Base-by-base conservation (phyloP, 129 eudicot genomes). In the Centrapalus pauciflorus region DNA sequence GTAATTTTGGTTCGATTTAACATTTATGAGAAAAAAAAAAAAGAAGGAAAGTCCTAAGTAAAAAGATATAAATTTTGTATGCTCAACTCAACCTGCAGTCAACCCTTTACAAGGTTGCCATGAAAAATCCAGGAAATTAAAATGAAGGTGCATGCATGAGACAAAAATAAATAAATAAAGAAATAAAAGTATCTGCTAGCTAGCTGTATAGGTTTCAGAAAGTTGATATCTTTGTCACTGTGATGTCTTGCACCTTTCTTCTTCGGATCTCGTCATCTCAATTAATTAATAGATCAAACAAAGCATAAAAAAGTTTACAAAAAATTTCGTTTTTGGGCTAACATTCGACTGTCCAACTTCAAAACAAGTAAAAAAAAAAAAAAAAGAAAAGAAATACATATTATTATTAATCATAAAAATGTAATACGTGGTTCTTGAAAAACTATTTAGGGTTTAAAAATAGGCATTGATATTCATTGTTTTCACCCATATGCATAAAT, bases 181-280 rank as follows among this genome's bases (percentile, higher is more conserved):
- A n/a, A n/a, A n/a, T n/a, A n/a, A n/a, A n/a, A n/a, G n/a, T n/a
- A n/a, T n/a, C n/a, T n/a, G n/a, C n/a, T n/a, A n/a, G n/a, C n/a
- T n/a, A n/a, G n/a, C n/a, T n/a, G n/a, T n/a, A n/a, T n/a, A 64
- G 43, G 51, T 64, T 13, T 64, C 69, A 41, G 5, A 50, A 65
- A 65, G 70, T 30, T 45, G 59, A 66, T 17, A 62, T 38, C 20
- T 62, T 62, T 62, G 68, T 62, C 68, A 48, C 71, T 46, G 19
- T 49, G 32, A 66, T 66, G 72, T 66, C 33, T 66, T 66, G 72
- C 50, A 32, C 72, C 61, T 66, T 66, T 66, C 72, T 50, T 66
- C 48, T 30, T 50, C 72, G 54, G 54, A 48, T 48, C 52, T 14
- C 52, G 17, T 8, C 52, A n/a, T 45, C 56, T 43, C 11, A 32